Conservation (phyloP, 768 basidiomycete genomes). For the Boletales sp. region DNA sequence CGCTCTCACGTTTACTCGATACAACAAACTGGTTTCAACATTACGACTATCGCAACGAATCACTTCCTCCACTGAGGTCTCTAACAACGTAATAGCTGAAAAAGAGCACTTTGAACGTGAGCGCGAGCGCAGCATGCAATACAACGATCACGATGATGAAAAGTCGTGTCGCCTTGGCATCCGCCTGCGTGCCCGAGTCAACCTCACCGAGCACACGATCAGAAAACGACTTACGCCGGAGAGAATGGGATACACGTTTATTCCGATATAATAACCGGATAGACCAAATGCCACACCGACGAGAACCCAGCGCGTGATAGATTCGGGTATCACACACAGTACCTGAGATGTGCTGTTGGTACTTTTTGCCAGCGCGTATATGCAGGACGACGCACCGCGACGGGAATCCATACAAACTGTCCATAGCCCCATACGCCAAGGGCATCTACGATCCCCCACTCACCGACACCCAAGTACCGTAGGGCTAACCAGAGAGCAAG, state of each 20-base stretch:
- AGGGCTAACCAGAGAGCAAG: slow-evolving; percentile 80
- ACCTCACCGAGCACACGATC: not conserved
- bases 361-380: not conserved
- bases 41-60: slow-evolving; percentile 17
- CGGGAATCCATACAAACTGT: slow-evolving; percentile 86
- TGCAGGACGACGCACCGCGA: slow-evolving; percentile 52
- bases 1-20: not conserved
- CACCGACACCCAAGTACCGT: slow-evolving; percentile 82
- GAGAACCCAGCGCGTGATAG: slow-evolving; percentile 78
- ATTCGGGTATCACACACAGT: slow-evolving; percentile 81
- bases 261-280: slow-evolving; percentile 84
- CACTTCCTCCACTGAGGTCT: slow-evolving; percentile 31
- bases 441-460: slow-evolving; percentile 87
- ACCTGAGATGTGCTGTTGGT: slow-evolving; percentile 42
- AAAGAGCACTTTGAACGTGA: slow-evolving; percentile 77
- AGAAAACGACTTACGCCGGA: slow-evolving; percentile 55
- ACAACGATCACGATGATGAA: slow-evolving; percentile 71
- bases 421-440: slow-evolving; percentile 78
- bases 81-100: slow-evolving; percentile 53
- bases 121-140: slow-evolving; percentile 75
- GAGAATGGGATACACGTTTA: slow-evolving; percentile 88
- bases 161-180: slow-evolving; percentile 81
- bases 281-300: slow-evolving; percentile 67
- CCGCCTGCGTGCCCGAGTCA: slow-evolving; percentile 50
- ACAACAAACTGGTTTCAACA: not conserved